Conservation (phyloP, 345 rosid species). For the Brassica carinata region DNA sequence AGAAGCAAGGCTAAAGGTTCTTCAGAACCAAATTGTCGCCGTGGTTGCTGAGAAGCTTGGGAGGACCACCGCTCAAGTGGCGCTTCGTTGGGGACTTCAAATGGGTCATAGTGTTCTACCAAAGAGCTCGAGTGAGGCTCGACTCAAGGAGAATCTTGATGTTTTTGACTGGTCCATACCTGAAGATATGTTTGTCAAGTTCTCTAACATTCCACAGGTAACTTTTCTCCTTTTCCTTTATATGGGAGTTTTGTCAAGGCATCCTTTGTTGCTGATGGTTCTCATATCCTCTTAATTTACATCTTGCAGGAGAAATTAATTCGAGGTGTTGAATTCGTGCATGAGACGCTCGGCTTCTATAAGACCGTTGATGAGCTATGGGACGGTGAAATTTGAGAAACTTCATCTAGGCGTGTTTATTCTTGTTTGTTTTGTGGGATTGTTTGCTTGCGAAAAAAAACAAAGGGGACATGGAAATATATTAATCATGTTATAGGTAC, state of each 20-base stretch:
- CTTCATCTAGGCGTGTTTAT: conserved; percentile 1
- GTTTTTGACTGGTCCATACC: conserved; percentile 55
- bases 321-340: conserved; percentile 37
- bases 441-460: not conserved
- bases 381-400: conserved; percentile 49
- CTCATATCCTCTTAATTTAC: not conserved
- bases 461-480: not conserved
- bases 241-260: not conserved
- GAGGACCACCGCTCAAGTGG: conserved; percentile 61
- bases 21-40: conserved; percentile 43
- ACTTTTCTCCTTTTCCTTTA: conserved; percentile 21
- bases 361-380: conserved; percentile 51
- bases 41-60: conserved; percentile 57
- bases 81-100: conserved; percentile 69
- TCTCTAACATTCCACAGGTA: conserved; percentile 61
- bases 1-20: conserved; percentile 43
- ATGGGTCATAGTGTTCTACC: conserved; percentile 62
- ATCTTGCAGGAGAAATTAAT: conserved; percentile 50
- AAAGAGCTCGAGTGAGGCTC: conserved; percentile 54
- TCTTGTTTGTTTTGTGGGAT: not conserved
- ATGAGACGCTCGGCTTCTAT: conserved; percentile 46
- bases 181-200: conserved; percentile 41
- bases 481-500: not conserved
- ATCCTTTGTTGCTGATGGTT: not conserved
- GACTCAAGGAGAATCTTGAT: conserved; percentile 52